Base-by-base conservation (phyloP, 768 basidiomycete species). In the Strobilomyces dryophilus region DNA sequence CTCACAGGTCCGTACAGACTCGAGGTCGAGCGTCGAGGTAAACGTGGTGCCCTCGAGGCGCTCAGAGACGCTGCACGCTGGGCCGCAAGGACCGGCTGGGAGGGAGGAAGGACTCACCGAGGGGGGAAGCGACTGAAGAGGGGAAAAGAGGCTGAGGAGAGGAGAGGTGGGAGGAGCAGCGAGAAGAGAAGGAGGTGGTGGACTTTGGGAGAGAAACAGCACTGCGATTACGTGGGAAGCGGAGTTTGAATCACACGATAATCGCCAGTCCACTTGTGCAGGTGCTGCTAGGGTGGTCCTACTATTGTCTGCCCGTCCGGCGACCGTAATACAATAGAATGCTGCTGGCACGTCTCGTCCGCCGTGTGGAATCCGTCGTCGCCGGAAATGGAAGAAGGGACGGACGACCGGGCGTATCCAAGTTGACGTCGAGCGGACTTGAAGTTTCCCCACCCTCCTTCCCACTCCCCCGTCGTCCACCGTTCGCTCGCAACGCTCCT, bases 171-270 rank as follows among this genome's bases (percentile, higher is more conserved):
- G 47, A 62, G 65, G 56, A 60, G 58, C 57, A 61, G 68, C 56
- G 62, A 59, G 64, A 62, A 52, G 58, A 52, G 57, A 60, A 67
- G 58, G 56, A 61, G 62, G 54, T 57, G 40, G 49, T 56, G 63
- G 58, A 61, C 61, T 59, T 64, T 60, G 71, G 14, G 73, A 73
- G 75, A 74, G 69, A 67, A 70, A 71, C 71, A 71, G 69, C 72
- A 71, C 70, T 70, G 69, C 72, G 70, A 68, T 70, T 67, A 34
- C 79, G 79, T 71, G 68, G 51, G 68, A 71, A 62, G 14, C 79
- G 79, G 79, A 80, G 78, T 74, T 75, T 75, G 49, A 81, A 52
- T 62, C 26, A 8, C 8, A 42, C 35, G 55, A 68, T 57, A 58
- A 55, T 57, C 48, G 31, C 46, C 42, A 43, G 11, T 20, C n/a